phyloP scores from a whole-genome alignment of 2,329 filamentous ascomycete species.

The Penicillium frequentans region DNA sequence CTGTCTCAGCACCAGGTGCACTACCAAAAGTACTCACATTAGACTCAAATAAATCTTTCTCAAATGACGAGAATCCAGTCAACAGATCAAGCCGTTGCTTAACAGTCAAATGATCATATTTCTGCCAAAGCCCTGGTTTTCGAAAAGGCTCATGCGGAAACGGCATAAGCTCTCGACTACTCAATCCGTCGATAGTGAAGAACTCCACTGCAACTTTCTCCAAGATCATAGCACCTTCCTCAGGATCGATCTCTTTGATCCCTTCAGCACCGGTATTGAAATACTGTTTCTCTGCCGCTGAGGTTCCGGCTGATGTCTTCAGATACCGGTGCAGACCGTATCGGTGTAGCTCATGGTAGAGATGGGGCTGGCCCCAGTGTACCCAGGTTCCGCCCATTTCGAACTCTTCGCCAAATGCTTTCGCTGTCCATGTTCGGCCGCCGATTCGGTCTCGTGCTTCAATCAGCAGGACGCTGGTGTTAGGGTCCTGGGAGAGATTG shows the following conservation, averaged over 20 bases:
- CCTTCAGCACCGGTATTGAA: background rate
- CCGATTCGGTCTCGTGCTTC: slow-evolving; percentile 47
- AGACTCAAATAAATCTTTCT: slow-evolving; percentile 24
- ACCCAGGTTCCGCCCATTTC: slow-evolving; percentile 49
- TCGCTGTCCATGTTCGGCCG: slow-evolving; percentile 43
- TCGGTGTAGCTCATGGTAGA: slow-evolving; percentile 30
- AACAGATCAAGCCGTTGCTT: slow-evolving; percentile 32
- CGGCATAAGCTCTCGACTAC: slow-evolving; percentile 35
- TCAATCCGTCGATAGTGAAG: slow-evolving; percentile 32
- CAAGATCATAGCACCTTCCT: background rate
- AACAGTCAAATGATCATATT: slow-evolving; percentile 30
- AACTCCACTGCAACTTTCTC: slow-evolving; percentile 23
- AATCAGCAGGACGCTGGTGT: slow-evolving; percentile 29
- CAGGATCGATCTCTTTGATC: background rate
- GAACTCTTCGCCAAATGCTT: slow-evolving; percentile 33
- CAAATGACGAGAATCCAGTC: slow-evolving; percentile 13
- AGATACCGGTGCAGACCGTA: slow-evolving; percentile 23
- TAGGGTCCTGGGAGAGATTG: background rate
- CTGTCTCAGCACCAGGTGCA: slow-evolving; percentile 17
- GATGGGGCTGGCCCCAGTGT: slow-evolving; percentile 34
- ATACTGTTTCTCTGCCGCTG: slow-evolving; percentile 1
- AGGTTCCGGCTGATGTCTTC: slow-evolving; percentile 17
- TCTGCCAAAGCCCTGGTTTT: slow-evolving; percentile 26
- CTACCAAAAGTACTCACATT: slow-evolving; percentile 16
- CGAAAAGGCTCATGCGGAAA: slow-evolving; percentile 36